Evolutionary conservation across 139 green algal species (phyloP).

Genomic region (Coelastrella sp.): DNA sequence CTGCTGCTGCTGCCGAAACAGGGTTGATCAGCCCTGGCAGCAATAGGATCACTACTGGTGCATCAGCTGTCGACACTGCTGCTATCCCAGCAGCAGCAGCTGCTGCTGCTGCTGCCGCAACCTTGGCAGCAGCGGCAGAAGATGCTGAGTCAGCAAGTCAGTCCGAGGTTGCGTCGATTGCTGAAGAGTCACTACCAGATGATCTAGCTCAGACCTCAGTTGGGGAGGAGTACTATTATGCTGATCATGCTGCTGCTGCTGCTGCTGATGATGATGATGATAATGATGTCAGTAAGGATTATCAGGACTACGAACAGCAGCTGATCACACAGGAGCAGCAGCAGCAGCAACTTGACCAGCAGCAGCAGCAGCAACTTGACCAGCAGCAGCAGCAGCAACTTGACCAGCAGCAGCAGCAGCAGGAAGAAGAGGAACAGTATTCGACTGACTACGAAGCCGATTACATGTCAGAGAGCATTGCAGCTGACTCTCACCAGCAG

Average conservation of each 20-base stretch:
- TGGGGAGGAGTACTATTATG: neutral
- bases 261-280: neutral
- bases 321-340: slow-evolving; percentile 7
- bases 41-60: too few relatives aligned
- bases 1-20: neutral
- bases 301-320: neutral
- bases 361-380: too few relatives aligned
- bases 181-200: neutral
- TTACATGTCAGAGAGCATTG: too few relatives aligned
- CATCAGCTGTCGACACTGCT: too few relatives aligned
- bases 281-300: too few relatives aligned
- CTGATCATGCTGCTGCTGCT: neutral
- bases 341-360: too few relatives aligned
- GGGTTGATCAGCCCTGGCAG: neutral
- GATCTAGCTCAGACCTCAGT: neutral
- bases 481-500: too few relatives aligned
- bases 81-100: neutral
- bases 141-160: neutral
- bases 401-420: neutral
- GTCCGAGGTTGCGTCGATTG: neutral
- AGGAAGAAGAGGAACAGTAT: neutral
- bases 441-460: too few relatives aligned
- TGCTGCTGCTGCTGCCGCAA: neutral
- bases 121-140: slow-evolving; percentile 2
- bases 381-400: too few relatives aligned